Evolutionary conservation across 805 yeast species (phyloP).

Genomic region (Debaryomyces hansenii): DNA sequence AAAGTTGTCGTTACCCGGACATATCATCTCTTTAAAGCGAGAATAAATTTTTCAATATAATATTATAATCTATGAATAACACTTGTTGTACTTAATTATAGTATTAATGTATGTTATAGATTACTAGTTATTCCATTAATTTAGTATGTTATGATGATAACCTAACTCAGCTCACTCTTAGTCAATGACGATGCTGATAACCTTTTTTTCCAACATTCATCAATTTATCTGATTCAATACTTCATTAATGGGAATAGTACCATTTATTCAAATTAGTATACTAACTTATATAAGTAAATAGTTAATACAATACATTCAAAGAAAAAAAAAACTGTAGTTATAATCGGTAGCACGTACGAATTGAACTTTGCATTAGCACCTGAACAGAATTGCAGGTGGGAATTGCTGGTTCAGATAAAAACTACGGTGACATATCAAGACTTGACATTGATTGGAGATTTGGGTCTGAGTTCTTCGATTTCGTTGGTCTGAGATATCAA

Average conservation of each 20-base stretch:
- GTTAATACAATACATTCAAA: background rate
- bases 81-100: too few species aligned
- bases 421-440: background rate
- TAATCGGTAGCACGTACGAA: too few species aligned
- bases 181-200: conserved; percentile 50
- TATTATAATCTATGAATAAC: too few species aligned
- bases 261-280: background rate
- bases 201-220: conserved; percentile 50
- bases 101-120: background rate
- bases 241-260: background rate
- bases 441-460: conserved; percentile 53
- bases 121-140: background rate
- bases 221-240: conserved; percentile 27
- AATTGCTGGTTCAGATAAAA: too few species aligned
- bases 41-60: background rate
- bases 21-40: background rate
- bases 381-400: too few species aligned
- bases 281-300: background rate
- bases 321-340: background rate
- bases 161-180: conserved; percentile 61
- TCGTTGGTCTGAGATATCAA: conserved; percentile 67
- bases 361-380: too few species aligned
- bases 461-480: conserved; percentile 80
- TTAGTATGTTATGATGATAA: conserved; percentile 45
- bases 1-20: background rate